Conservation (phyloP, 805 yeast genomes). For the Ogataea neopini region DNA sequence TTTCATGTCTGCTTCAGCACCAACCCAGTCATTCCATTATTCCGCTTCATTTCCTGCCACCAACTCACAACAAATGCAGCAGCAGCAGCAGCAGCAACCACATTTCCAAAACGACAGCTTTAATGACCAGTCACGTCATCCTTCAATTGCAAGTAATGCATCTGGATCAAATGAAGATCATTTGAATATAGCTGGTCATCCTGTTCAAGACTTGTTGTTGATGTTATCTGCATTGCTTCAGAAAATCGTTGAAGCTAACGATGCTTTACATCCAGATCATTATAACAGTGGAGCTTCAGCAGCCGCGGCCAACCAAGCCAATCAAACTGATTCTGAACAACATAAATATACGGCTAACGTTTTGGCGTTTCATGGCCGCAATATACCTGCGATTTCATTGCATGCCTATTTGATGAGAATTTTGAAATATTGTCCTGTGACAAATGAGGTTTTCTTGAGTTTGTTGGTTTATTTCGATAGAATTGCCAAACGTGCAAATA, state of each 20-base stretch:
- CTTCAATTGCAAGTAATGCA: neutral
- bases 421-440: constrained; percentile 96
- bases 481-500: constrained; percentile 81
- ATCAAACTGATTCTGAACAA: constrained; percentile 23
- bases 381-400: constrained; percentile 91
- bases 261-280: constrained; percentile 71
- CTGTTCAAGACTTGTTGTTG: constrained; percentile 73
- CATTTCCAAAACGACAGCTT: constrained; percentile 11
- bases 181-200: constrained; percentile 77
- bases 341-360: constrained; percentile 65
- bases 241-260: constrained; percentile 89
- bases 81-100: constrained; percentile 17
- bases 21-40: constrained; percentile 24
- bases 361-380: constrained; percentile 91
- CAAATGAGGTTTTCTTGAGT: constrained; percentile 92
- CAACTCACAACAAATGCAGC: constrained; percentile 5
- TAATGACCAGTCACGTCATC: neutral
- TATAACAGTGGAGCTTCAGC: constrained; percentile 40
- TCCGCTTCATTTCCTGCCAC: constrained; percentile 19
- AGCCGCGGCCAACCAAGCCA: constrained; percentile 18
- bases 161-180: constrained; percentile 40
- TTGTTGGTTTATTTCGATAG: constrained; percentile 92
- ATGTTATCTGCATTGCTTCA: constrained; percentile 87
- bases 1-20: constrained; percentile 33
- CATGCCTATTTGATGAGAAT: constrained; percentile 89